These are phyloP conservation scores for Apophysomyces variabilis DNA, from an alignment of 371 early-diverging fungal genomes.

Conservation along the genomic window DNA sequence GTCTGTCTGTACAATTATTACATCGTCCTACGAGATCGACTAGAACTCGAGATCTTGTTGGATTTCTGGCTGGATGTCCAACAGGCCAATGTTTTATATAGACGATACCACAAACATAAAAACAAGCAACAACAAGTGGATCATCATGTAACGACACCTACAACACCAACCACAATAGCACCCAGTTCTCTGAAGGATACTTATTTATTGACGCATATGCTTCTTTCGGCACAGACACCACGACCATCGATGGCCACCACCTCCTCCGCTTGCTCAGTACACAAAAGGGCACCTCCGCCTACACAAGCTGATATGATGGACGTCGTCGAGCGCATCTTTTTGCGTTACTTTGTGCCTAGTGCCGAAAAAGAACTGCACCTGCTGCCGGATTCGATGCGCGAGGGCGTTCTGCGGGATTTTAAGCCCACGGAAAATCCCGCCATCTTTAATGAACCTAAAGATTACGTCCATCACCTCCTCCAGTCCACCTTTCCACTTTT, in stretches of 20 bases:
- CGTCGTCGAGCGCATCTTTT: slow-evolving; percentile 60
- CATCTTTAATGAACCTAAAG: slow-evolving; percentile 58
- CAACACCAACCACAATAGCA: background rate
- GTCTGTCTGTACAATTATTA: slow-evolving; percentile 73
- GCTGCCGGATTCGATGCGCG: slow-evolving; percentile 40
- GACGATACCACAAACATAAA: slow-evolving; percentile 40
- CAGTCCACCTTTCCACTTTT: slow-evolving; percentile 61
- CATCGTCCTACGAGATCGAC: slow-evolving; percentile 62
- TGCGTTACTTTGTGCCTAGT: slow-evolving; percentile 57
- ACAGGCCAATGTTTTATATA: slow-evolving; percentile 60
- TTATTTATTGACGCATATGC: slow-evolving; percentile 15
- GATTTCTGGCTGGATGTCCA: slow-evolving; percentile 76
- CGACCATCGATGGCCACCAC: slow-evolving; percentile 2
- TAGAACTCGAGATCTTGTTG: slow-evolving; percentile 54
- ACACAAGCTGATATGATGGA: slow-evolving; percentile 55
- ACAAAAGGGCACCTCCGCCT: slow-evolving; percentile 12
- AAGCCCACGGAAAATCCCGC: slow-evolving; percentile 41
- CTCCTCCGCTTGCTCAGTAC: background rate
- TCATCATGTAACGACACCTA: background rate
- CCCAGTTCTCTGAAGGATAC: slow-evolving; percentile 1
- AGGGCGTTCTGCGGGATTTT: slow-evolving; percentile 26
- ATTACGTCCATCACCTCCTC: slow-evolving; percentile 57
- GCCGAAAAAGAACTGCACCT: slow-evolving; percentile 56
- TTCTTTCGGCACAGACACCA: background rate
- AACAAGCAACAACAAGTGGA: background rate